Evolutionary conservation across 2,329 filamentous ascomycete species (phyloP).

Genomic region (Rosellinia necatrix): DNA sequence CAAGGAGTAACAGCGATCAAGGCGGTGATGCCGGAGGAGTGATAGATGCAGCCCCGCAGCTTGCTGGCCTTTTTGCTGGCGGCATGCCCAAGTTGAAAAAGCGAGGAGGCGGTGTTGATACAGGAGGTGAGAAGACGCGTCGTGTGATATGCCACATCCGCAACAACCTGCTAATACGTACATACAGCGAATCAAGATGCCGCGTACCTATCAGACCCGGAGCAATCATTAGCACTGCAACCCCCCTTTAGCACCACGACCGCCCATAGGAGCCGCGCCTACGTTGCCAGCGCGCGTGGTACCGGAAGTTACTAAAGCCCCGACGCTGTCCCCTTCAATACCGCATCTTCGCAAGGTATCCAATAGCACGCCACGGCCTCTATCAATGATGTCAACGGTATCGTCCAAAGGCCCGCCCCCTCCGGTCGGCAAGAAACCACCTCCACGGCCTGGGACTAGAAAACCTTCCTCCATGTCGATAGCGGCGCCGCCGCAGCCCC

Average conservation of each 20-base stretch:
- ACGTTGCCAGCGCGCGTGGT: constrained; percentile 61
- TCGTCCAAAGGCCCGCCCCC: constrained; percentile 74
- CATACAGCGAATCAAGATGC: constrained; percentile 65
- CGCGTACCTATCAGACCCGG: constrained; percentile 82
- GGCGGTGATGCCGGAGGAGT: constrained; percentile 50
- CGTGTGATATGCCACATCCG: neutral
- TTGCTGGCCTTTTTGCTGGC: constrained; percentile 86
- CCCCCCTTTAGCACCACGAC: constrained; percentile 62
- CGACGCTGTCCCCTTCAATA: constrained; percentile 47
- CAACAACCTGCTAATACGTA: constrained; percentile 28
- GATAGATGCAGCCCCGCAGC: constrained; percentile 71
- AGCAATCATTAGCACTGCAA: constrained; percentile 60
- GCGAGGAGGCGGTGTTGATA: constrained; percentile 78
- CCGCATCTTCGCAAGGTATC: constrained; percentile 65
- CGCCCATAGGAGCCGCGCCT: constrained; percentile 64
- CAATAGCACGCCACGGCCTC: constrained; percentile 57
- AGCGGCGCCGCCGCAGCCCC: constrained; percentile 36
- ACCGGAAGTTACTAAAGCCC: constrained; percentile 31
- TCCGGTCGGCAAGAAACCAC: constrained; percentile 76
- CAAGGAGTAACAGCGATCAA: constrained; percentile 83
- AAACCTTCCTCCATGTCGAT: constrained; percentile 53
- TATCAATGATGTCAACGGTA: constrained; percentile 62
- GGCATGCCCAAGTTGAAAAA: constrained; percentile 96
- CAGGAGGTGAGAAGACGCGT: constrained; percentile 57
- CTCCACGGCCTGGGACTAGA: constrained; percentile 63